A percentile compares a stretch with the other conserved stretches of the same genome.
Conservation (phyloP, 176 grass and related monocot species). For the Pontederia crassipes region DNA sequence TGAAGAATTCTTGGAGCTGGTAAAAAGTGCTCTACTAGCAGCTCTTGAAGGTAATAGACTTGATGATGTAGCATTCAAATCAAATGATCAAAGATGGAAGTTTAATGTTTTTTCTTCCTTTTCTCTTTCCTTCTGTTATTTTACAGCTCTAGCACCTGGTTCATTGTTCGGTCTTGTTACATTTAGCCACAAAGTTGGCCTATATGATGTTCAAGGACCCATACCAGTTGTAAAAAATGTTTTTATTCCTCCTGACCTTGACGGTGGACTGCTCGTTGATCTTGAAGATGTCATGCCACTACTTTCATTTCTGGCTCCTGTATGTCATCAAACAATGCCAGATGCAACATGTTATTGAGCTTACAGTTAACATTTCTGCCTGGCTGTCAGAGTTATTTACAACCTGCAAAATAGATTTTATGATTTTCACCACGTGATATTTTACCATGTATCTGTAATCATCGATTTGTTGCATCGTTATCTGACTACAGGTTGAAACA, state of each 20-base stretch:
- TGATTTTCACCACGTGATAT: neutral
- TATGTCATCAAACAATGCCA: slow-evolving; percentile 30
- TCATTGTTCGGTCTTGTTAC: slow-evolving; percentile 86
- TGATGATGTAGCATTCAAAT: neutral
- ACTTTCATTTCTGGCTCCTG: slow-evolving; percentile 85
- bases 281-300: slow-evolving; percentile 96
- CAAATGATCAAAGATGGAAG: neutral
- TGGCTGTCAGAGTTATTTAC: no score
- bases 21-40: slow-evolving; percentile 82
- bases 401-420: neutral
- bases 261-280: slow-evolving; percentile 37
- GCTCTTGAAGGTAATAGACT: slow-evolving; percentile 73
- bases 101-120: neutral
- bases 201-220: slow-evolving; percentile 95
- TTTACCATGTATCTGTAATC: neutral
- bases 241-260: slow-evolving; percentile 63
- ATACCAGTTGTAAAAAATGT: slow-evolving; percentile 86
- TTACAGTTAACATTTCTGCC: neutral
- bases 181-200: slow-evolving; percentile 95
- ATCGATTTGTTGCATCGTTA: slow-evolving; percentile 2
- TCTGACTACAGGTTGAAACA: slow-evolving; percentile 55
- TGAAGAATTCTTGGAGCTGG: slow-evolving; percentile 85
- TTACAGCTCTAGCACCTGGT: slow-evolving; percentile 77
- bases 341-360: neutral
- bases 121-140: slow-evolving; percentile 1